Base-by-base conservation (phyloP, 2,329 filamentous ascomycete species). In the Botryotinia calthae region DNA sequence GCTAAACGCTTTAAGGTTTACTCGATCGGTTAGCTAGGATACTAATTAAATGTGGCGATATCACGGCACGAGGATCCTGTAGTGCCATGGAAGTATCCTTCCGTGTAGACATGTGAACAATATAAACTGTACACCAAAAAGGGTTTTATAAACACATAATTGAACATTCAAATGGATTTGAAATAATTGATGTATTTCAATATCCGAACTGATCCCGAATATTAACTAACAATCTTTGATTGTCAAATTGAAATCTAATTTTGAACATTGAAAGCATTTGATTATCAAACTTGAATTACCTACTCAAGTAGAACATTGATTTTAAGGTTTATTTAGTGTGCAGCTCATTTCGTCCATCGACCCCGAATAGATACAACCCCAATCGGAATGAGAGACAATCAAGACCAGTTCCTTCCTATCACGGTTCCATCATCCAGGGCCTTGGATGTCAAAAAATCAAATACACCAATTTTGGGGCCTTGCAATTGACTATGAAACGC, bases 401-500 rank as follows among this genome's bases (percentile, higher is more conserved):
- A 37, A 66, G 63, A 54, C 8, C 16, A 7, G 5, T 54, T 54
- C 48, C 48, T 54, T 54, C 48, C 48, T 54, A 54, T 54, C 25
- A n/a, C 54, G 51, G 46, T 66, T 54, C n/a, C n/a, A 61, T 40
- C 31, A 46, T 64, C 40, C 14, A 42, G n/a, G 37, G 61, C 16
- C 61, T 44, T 28, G 61, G n/a, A 56, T 40, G 61, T 42, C n/a
- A 44, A 44, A 62, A 63, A 63, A 25, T 44, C 40, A 63, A 63
- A 63, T 63, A 28, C 37, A 28, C 14, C 42, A 37, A 63, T 42
- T 42, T 62, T 28, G 18, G 37, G 25, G 28, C 42, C 61, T 22
- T 28, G 34, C 34, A 34, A 34, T 34, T 34, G n/a, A 31, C 18
- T 40, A 31, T 44, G 20, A 46, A 46, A 64, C 37, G 61, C 40